Conservation (phyloP, 768 basidiomycete species). For the Suillus subaureus region DNA sequence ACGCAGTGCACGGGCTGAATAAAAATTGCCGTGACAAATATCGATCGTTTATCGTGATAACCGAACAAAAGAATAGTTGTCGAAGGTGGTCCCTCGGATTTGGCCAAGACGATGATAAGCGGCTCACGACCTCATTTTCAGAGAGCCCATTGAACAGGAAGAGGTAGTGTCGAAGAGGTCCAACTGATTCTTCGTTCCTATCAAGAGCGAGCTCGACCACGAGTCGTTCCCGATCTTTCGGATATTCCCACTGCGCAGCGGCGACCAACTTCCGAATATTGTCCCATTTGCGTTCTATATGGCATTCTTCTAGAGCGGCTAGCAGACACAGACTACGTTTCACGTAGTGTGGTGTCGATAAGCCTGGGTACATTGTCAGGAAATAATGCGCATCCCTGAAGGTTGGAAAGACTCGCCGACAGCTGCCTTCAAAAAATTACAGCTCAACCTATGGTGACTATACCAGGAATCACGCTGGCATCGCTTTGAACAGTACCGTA, state of each 20-base stretch:
- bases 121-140: background rate
- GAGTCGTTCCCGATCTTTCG: background rate
- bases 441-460: background rate
- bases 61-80: background rate
- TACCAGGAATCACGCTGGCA: constrained; percentile 5
- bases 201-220: background rate
- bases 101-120: background rate
- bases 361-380: background rate
- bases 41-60: background rate
- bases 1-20: background rate
- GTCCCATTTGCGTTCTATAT: background rate
- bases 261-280: background rate
- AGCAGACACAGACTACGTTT: constrained; percentile 2
- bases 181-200: background rate
- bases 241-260: background rate
- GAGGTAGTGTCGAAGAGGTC: constrained; percentile 1
- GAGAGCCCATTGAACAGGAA: background rate
- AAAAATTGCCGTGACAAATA: background rate
- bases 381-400: background rate
- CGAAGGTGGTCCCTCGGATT: background rate
- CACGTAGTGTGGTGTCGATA: background rate
- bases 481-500: background rate
- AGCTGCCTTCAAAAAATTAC: background rate
- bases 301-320: background rate
- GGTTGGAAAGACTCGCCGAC: background rate